Evolutionary conservation across 306 rosid species (phyloP).

Genomic region (Sophora flavescens): DNA sequence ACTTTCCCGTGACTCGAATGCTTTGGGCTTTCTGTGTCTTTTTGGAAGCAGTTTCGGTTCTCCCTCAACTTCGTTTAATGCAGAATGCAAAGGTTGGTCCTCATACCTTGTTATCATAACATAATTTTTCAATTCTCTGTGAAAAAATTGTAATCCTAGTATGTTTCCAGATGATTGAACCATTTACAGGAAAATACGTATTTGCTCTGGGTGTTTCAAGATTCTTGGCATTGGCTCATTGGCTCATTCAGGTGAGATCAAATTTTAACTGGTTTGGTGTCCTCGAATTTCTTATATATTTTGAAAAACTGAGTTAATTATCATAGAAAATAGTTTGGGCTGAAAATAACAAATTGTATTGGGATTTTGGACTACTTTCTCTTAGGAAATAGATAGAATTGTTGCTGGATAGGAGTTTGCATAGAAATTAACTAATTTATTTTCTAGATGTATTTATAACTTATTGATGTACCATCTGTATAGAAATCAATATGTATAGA

Average conservation of each 20-base stretch:
- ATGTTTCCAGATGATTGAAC: slow-evolving; percentile 72
- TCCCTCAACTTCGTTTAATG: slow-evolving; percentile 83
- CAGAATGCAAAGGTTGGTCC: slow-evolving; percentile 78
- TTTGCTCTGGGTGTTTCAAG: slow-evolving; percentile 90
- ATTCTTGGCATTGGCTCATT: slow-evolving; percentile 72
- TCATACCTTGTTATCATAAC: background rate
- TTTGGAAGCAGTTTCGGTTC: slow-evolving; percentile 75
- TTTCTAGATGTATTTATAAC: no score
- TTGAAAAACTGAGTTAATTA: no score
- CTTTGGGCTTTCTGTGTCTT: slow-evolving; percentile 70
- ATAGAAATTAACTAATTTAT: no score
- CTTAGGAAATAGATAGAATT: no score
- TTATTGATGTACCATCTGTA: no score
- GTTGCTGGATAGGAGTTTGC: no score
- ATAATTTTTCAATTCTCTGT: background rate
- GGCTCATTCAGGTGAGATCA: slow-evolving; percentile 70
- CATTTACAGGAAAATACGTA: slow-evolving; percentile 84
- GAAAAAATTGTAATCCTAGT: slow-evolving; percentile 1
- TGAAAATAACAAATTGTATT: no score
- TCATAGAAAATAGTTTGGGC: no score
- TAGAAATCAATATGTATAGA: no score
- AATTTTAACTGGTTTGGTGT: background rate
- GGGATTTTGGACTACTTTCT: no score
- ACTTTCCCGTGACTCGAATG: slow-evolving; percentile 13
- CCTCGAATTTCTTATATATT: background rate